Evolutionary conservation across 108 stramenopile species (phyloP).

Genomic region (Fistulifera pelliculosa): DNA sequence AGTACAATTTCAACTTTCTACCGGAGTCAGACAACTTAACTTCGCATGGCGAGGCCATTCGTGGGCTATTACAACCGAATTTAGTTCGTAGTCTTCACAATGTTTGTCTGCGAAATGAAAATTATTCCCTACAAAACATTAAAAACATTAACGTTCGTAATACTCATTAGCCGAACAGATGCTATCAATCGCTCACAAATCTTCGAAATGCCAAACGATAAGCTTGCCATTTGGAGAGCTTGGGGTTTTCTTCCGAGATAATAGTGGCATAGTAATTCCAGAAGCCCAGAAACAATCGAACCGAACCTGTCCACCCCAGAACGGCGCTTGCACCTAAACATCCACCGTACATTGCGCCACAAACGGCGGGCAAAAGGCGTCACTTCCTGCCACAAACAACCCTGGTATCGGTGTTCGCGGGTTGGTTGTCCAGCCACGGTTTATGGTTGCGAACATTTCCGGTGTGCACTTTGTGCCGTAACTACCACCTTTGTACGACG

Average conservation of each 20-base stretch:
- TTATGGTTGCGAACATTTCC: constrained; percentile 30
- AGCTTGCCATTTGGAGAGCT: constrained; percentile 8
- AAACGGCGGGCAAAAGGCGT: constrained; percentile 45
- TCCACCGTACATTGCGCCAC: constrained; percentile 49
- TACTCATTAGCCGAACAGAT: no score
- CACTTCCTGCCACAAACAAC: constrained; percentile 36
- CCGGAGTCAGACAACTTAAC: no score
- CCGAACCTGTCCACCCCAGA: constrained; percentile 12
- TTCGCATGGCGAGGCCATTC: no score
- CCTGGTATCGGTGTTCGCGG: constrained; percentile 34
- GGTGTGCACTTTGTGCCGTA: constrained; percentile 42
- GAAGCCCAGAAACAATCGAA: constrained; percentile 10
- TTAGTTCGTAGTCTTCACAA: no score
- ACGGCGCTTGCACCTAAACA: constrained; percentile 31
- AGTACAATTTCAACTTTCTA: no score
- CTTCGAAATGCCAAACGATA: constrained; percentile 11
- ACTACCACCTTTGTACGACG: constrained; percentile 26
- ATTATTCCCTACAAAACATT: no score
- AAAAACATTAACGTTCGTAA: no score
- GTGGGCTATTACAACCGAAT: no score
- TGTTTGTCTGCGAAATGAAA: no score
- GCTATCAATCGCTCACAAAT: constrained; percentile 11
- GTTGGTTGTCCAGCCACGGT: constrained; percentile 47
- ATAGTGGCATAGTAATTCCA: constrained; percentile 11
- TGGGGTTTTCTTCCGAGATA: constrained; percentile 19